A percentile compares a stretch with the other conserved stretches of the same genome.
Conservation (phyloP, 2,329 filamentous ascomycete species). For the Chrysosphaeria jannelii region DNA sequence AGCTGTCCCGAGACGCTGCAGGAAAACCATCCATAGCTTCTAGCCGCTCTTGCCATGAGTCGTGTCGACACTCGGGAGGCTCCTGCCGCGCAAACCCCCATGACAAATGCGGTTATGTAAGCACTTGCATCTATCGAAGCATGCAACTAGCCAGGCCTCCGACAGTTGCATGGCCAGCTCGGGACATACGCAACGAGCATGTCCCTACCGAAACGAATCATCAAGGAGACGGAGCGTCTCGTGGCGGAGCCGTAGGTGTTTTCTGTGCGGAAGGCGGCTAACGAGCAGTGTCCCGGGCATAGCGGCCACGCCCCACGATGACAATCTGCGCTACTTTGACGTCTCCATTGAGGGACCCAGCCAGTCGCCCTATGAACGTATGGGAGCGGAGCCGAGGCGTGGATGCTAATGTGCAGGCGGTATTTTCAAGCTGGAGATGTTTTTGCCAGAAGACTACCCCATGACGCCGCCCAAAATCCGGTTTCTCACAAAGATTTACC, state of each 20-base stretch:
- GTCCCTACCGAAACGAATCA: conserved; percentile 83
- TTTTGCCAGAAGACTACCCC: conserved; percentile 92
- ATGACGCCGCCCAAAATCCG: conserved; percentile 98
- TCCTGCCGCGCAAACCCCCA: background rate
- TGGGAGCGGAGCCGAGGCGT: background rate
- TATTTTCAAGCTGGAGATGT: conserved; percentile 88
- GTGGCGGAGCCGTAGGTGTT: conserved; percentile 70
- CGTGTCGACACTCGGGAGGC: too few relatives aligned
- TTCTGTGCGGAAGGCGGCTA: background rate
- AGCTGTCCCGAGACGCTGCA: background rate
- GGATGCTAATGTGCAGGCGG: conserved; percentile 18
- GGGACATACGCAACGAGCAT: too few relatives aligned
- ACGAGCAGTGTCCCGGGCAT: conserved; percentile 61
- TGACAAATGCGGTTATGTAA: background rate
- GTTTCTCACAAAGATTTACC: conserved; percentile 96
- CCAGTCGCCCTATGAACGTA: conserved; percentile 55
- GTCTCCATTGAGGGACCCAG: conserved; percentile 51
- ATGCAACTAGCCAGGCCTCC: too few relatives aligned
- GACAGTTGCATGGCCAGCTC: too few relatives aligned
- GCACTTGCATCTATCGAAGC: too few relatives aligned
- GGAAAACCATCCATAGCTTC: background rate
- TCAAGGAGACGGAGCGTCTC: conserved; percentile 94
- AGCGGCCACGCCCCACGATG: conserved; percentile 80
- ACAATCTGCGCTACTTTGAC: conserved; percentile 94
- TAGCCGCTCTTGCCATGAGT: background rate